These are phyloP conservation scores for Tulasnella sp. DNA, from an alignment of 768 basidiomycete genomes.

Conservation along the genomic window DNA sequence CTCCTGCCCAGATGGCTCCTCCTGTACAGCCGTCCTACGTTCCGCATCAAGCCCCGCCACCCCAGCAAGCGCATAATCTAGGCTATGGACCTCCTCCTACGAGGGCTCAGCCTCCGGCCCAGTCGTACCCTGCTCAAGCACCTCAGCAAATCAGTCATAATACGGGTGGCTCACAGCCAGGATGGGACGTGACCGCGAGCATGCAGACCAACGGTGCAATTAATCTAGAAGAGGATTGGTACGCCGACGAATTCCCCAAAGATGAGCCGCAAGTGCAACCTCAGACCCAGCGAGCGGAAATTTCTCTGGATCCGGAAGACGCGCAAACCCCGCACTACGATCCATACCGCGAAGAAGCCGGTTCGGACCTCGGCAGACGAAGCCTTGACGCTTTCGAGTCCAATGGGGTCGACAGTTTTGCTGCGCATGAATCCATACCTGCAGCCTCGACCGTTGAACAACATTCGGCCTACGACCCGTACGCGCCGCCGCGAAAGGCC, in stretches of 20 bases:
- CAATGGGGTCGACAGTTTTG: background rate
- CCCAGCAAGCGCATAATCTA: background rate
- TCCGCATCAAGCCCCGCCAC: background rate
- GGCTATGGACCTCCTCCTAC: slow-evolving; percentile 21
- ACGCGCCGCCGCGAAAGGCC: slow-evolving; percentile 7
- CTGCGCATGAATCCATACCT: background rate
- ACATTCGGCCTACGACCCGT: background rate
- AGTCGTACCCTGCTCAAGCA: background rate
- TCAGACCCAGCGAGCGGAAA: slow-evolving; percentile 1
- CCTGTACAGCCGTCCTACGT: background rate
- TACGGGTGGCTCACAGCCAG: background rate
- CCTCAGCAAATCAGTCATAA: background rate
- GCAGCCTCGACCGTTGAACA: background rate
- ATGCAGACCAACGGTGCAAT: background rate
- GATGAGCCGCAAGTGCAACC: background rate
- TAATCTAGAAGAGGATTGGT: background rate
- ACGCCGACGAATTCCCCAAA: background rate
- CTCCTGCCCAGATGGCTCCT: background rate
- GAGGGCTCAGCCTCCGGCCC: background rate
- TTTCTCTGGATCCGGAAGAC: slow-evolving; percentile 6
- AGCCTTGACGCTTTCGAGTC: background rate
- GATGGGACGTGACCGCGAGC: background rate
- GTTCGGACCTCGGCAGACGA: background rate
- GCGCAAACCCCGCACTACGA: background rate
- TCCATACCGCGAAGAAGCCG: slow-evolving; percentile 12